phyloP scores from a whole-genome alignment of 768 basidiomycete genomes.

The Xerocomellus dryophilus region DNA sequence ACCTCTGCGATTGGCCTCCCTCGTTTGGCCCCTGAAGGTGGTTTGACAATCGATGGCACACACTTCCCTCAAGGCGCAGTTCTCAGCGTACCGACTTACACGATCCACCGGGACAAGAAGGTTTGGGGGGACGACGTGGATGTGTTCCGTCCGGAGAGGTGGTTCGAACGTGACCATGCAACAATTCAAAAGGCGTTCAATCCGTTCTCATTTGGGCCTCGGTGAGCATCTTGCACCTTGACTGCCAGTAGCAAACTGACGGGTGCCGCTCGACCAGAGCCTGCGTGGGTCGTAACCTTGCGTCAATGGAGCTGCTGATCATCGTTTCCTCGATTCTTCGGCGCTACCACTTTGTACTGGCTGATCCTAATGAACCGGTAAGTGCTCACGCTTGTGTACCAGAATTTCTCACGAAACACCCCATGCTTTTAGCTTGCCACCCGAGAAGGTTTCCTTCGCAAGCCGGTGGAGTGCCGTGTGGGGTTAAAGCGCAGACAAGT shows the following conservation, averaged over 20 bases:
- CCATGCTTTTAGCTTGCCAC: constrained; percentile 53
- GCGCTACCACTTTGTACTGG: constrained; percentile 70
- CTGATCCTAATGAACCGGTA: constrained; percentile 55
- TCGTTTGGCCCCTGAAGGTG: constrained; percentile 71
- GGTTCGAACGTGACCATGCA: constrained; percentile 68
- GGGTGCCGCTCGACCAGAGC: constrained; percentile 41
- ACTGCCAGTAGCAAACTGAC: background rate
- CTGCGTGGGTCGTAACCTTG: constrained; percentile 83
- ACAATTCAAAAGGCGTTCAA: constrained; percentile 74
- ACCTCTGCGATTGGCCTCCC: constrained; percentile 84
- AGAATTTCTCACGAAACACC: constrained; percentile 6
- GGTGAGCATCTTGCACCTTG: constrained; percentile 37
- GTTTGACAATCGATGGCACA: constrained; percentile 51
- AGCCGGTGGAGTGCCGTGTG: constrained; percentile 70
- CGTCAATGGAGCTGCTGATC: constrained; percentile 72
- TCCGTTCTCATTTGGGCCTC: constrained; percentile 80
- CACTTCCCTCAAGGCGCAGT: constrained; percentile 73
- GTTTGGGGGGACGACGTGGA: constrained; percentile 82
- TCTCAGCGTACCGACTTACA: constrained; percentile 77
- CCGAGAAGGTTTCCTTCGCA: constrained; percentile 84
- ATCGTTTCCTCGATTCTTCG: constrained; percentile 80
- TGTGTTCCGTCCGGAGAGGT: constrained; percentile 76
- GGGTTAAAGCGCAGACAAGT: constrained; percentile 64
- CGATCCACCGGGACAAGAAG: constrained; percentile 68
- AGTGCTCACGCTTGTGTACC: constrained; percentile 21